Evolutionary conservation across 805 yeast genomes (phyloP).

Genomic region (Wickerhamiella vanderwaltii): DNA sequence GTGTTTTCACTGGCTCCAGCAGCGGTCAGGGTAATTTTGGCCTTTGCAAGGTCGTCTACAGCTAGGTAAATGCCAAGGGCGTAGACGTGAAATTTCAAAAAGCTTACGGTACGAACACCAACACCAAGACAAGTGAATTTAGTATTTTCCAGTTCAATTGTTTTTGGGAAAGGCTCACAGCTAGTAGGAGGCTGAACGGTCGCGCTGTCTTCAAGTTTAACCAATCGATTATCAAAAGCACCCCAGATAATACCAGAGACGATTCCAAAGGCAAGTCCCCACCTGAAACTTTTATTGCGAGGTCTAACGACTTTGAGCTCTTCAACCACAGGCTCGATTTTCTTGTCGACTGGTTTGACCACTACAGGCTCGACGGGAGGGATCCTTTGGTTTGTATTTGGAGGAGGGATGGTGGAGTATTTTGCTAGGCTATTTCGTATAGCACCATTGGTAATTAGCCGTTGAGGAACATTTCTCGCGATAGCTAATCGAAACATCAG

Average conservation of each 20-base stretch:
- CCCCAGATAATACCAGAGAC: conserved; percentile 14
- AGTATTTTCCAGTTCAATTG: conserved; percentile 21
- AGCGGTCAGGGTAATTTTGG: conserved; percentile 18
- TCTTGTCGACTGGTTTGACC: too few species aligned
- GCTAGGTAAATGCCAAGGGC: conserved; percentile 76
- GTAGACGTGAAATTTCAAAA: conserved; percentile 71
- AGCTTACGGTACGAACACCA: conserved; percentile 77
- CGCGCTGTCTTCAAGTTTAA: conserved; percentile 10
- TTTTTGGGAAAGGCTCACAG: conserved; percentile 27
- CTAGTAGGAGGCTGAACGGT: conserved; percentile 27
- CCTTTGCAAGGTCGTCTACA: conserved; percentile 35
- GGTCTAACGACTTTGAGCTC: background rate
- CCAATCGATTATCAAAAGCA: conserved; percentile 1
- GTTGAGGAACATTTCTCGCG: too few species aligned
- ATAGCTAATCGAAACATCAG: too few species aligned
- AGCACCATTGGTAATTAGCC: too few species aligned
- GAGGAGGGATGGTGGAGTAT: too few species aligned
- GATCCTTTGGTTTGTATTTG: too few species aligned
- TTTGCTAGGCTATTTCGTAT: too few species aligned
- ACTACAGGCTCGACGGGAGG: too few species aligned
- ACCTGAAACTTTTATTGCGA: conserved; percentile 9
- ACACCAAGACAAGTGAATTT: conserved; percentile 54
- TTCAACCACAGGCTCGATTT: too few species aligned
- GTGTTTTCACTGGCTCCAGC: conserved; percentile 14
- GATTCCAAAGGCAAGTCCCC: conserved; percentile 13